Evolutionary conservation across 1,284 basidiomycete genomes (phyloP), one percentile per base, ranked within the genome.

Genomic region (Trichosporon coremiiforme): DNA sequence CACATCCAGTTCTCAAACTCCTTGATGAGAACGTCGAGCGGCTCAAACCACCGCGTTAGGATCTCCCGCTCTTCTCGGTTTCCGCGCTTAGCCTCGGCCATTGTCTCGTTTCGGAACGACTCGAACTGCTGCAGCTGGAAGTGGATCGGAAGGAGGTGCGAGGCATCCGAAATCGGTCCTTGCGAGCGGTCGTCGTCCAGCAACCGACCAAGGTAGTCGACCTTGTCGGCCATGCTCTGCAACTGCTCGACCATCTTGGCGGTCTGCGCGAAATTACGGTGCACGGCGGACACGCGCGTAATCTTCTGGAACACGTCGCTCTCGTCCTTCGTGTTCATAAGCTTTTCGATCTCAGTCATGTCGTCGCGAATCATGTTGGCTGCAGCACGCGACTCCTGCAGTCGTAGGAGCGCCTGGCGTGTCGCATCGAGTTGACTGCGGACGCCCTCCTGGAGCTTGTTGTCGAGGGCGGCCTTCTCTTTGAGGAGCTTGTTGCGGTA

Each of bases 401-500:
- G 87, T 80, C 92, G 95, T 71, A 91, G 86, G 69, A 99, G 87
- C 0, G 94, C 96, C 71, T 95, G 92, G 63, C 94, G 86, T 9
- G 95, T 98, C 0, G 93, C 89, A 78, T 95, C 91, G 8, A 99
- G 87, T 82, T 98, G 96, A 73, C 96, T 93, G 80, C 93, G 95
- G 70, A 97, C 94, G 15, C 95, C 95, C 71, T 88, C 91, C 78
- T 95, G 93, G 63, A 99, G 89, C 78, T 96, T 89, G 4, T 92
- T 90, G 78, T 97, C 94, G 73, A 99, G 92, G n/a, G 93, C 92
- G 0, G 93, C 90, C 83, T 97, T 96, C 85, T 99, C 96, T 84
- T 96, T 97, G 83, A 95, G 90, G 33, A 98, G 87, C 81, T 97
- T 97, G 86, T 95, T 96, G 72, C 94, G 89, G 78, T 94, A 93